Evolutionary conservation across 2,329 filamentous ascomycete species (phyloP), one percentile per base, ranked within the genome.

Genomic region (Colletotrichum truncatum): DNA sequence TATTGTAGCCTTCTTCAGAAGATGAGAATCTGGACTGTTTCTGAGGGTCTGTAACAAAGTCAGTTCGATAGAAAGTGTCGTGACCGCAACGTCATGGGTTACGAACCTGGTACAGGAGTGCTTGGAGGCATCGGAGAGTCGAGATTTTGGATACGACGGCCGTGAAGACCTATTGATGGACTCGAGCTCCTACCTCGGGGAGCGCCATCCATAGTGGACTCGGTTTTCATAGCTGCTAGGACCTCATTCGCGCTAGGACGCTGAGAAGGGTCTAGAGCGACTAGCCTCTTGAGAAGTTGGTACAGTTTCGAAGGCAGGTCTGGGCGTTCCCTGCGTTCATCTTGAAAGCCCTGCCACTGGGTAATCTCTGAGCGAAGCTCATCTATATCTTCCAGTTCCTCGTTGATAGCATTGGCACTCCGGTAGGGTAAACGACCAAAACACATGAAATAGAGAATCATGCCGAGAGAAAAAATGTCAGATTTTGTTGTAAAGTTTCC

Each of bases 381-480:
- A 70, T 98, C 94, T 5, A 98, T 84, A 69, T 98, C 94, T 75
- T 99, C 96, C 59, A 93, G 89, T 73, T 98, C 95, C 76, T 98
- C 95, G 65, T 97, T 89, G 21, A 97, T 84, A 4, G 91, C 85
- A 74, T 98, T 95, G 55, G 94, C 93, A 70, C 91, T 92, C 23
- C 81, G 84, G 74, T 98, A 99, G 0, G 96, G 96, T 10, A 99
- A 84, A 48, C 91, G 87, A 2, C 91, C 93, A 75, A 99, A 99
- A 76, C 96, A 99, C 85, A 99, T 91, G 74, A 99, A 99, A 77
- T 98, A 97, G 4, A 99, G 85, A 60, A 98, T 98, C 95, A 99
- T 98, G 51, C 96, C 96, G 0, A 99, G 82, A 1, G 94, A 98
- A 77, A 99, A 99, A n/a, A 99, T 92, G 73, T 99, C 96, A 0